A percentile compares a stretch with the other conserved stretches of the same genome.
Evolutionary conservation across 768 basidiomycete species (phyloP).

Genomic region (Mycena venus): DNA sequence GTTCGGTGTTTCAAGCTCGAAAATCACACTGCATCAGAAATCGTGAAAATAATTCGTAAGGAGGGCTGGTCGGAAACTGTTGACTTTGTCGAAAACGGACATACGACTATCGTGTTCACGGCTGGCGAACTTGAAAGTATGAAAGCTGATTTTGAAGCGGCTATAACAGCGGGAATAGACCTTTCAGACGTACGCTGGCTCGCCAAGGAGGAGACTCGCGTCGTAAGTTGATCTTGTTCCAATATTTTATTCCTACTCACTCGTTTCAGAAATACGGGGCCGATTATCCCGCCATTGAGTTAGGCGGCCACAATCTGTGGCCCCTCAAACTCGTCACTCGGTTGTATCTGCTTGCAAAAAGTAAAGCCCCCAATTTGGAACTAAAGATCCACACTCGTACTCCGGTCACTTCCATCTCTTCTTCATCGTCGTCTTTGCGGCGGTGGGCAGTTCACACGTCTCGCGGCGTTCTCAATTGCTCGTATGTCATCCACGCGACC

Average conservation of each 20-base stretch:
- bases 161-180: constrained; percentile 17
- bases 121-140: background rate
- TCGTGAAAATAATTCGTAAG: constrained; percentile 14
- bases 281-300: constrained; percentile 63
- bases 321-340: constrained; percentile 85
- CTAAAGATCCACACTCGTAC: constrained; percentile 81
- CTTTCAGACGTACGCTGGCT: constrained; percentile 20
- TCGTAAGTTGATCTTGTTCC: constrained; percentile 1
- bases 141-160: constrained; percentile 24
- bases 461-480: constrained; percentile 72
- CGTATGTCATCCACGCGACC: constrained; percentile 85
- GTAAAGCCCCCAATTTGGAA: constrained; percentile 46
- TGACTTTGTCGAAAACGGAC: constrained; percentile 30
- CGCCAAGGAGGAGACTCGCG: constrained; percentile 13
- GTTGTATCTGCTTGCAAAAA: constrained; percentile 62
- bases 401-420: constrained; percentile 66
- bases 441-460: constrained; percentile 75
- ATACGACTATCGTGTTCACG: constrained; percentile 16
- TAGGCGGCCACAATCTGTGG: constrained; percentile 78
- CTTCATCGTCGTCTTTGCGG: constrained; percentile 38
- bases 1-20: constrained; percentile 15
- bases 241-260: background rate
- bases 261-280: constrained; percentile 56
- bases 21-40: constrained; percentile 21
- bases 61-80: constrained; percentile 25